A percentile compares a stretch with the other conserved stretches of the same genome.
Conservation (phyloP, 2,329 filamentous ascomycete species). For the Neofusicoccum sp. region DNA sequence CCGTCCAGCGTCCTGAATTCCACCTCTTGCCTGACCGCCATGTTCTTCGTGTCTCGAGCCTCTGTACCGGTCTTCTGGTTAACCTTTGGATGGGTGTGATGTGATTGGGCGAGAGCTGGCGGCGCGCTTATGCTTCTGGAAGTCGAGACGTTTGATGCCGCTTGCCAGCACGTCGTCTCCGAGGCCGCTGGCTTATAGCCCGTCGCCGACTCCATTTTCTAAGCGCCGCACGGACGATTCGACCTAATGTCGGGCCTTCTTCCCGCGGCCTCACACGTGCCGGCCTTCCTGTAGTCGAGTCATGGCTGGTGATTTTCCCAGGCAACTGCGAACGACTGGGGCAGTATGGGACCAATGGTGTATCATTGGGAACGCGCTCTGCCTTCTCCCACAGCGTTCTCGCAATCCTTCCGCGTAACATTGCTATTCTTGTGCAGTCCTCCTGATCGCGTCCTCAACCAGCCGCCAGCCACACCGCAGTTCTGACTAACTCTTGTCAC, state of each 20-base stretch:
- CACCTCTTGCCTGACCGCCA: slow-evolving; percentile 31
- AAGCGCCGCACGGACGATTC: background rate
- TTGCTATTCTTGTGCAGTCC: background rate
- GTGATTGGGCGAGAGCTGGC: background rate
- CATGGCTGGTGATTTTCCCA: background rate
- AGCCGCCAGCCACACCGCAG: background rate
- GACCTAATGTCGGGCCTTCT: background rate
- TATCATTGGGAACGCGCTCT: background rate
- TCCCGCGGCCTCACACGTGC: background rate
- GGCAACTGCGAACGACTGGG: background rate
- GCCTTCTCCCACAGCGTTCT: background rate
- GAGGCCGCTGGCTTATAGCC: background rate
- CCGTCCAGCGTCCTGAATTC: slow-evolving; percentile 48
- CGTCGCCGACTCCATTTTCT: background rate
- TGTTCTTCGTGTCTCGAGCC: background rate
- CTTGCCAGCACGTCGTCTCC: background rate
- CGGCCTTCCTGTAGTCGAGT: background rate
- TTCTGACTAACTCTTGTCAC: background rate
- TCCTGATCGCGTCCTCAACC: background rate
- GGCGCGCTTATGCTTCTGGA: background rate
- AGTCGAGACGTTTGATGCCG: background rate
- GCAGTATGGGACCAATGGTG: background rate
- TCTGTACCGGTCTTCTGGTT: too few species aligned
- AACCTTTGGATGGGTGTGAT: background rate
- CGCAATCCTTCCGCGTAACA: background rate